phyloP scores from a whole-genome alignment of 345 rosid species.

The Salix viminalis region DNA sequence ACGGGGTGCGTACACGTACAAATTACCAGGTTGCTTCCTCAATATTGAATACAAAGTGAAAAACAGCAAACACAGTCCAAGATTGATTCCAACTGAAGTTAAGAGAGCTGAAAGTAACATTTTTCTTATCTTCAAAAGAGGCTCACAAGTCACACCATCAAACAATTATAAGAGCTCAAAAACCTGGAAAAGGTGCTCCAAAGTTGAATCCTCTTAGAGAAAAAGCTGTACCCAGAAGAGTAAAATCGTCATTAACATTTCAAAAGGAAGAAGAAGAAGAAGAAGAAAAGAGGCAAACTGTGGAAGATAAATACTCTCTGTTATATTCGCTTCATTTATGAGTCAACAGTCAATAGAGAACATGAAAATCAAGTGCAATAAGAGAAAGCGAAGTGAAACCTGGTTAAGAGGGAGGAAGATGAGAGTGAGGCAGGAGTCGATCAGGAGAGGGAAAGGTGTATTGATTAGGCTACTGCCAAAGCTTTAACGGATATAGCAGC shows the following conservation, averaged over 20 bases:
- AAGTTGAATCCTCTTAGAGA: too few relatives aligned
- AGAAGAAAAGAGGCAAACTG: not conserved
- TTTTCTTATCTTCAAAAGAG: constrained; percentile 4
- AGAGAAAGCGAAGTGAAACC: not conserved
- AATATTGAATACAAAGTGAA: constrained; percentile 76
- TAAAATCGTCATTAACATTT: not conserved
- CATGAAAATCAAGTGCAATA: not conserved
- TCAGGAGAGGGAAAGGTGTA: too few relatives aligned
- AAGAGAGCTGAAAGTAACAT: constrained; percentile 85
- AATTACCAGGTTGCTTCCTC: constrained; percentile 70
- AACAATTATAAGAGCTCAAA: not conserved
- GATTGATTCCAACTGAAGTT: constrained; percentile 93
- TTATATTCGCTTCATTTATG: not conserved
- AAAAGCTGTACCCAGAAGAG: not conserved
- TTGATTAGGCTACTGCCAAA: too few relatives aligned
- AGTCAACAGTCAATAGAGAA: not conserved
- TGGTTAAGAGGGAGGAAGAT: not conserved
- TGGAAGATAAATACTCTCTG: not conserved
- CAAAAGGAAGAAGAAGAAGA: not conserved
- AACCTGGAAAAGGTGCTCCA: not conserved
- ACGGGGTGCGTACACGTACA: constrained; percentile 62
- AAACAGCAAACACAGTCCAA: constrained; percentile 73
- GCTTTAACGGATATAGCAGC: too few relatives aligned
- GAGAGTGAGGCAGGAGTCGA: too few relatives aligned
- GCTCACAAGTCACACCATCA: not conserved